Evolutionary conservation across 331 rosid species (phyloP).

Genomic region (Quercus tomentella): DNA sequence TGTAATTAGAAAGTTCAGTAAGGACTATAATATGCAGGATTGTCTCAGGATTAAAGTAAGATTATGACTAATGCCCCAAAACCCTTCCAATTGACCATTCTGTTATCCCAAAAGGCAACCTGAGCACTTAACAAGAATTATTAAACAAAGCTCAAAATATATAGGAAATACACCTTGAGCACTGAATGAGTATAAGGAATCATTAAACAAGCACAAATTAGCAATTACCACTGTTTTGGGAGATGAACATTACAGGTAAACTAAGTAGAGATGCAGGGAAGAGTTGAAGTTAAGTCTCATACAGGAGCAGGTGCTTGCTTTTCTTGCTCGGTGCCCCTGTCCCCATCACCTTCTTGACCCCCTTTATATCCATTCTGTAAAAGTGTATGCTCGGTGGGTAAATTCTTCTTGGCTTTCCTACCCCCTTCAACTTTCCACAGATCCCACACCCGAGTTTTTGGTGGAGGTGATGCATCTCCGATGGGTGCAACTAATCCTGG

Average conservation of each 20-base stretch:
- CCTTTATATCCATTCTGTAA: conserved; percentile 31
- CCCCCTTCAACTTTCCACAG: conserved; percentile 56
- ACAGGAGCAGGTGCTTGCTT: conserved; percentile 52
- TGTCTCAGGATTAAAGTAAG: background rate
- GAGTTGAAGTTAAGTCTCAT: conserved; percentile 25
- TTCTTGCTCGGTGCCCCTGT: conserved; percentile 29
- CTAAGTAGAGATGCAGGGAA: background rate
- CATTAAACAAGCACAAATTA: background rate
- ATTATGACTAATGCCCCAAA: background rate
- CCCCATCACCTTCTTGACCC: conserved; percentile 35
- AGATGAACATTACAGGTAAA: background rate
- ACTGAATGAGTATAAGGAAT: background rate
- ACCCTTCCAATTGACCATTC: background rate
- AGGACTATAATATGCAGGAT: too few species aligned
- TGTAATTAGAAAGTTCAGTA: too few species aligned
- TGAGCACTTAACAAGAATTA: background rate
- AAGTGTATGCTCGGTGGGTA: conserved; percentile 65
- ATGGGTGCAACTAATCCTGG: conserved; percentile 87
- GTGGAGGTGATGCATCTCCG: conserved; percentile 68
- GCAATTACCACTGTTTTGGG: background rate
- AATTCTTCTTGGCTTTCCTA: conserved; percentile 45
- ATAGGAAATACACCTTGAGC: background rate
- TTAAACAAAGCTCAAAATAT: background rate
- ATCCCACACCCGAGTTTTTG: conserved; percentile 53
- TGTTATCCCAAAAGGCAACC: background rate